Evolutionary conservation across 2,329 filamentous ascomycete species (phyloP).

Genomic region (Colletotrichum sublineola): DNA sequence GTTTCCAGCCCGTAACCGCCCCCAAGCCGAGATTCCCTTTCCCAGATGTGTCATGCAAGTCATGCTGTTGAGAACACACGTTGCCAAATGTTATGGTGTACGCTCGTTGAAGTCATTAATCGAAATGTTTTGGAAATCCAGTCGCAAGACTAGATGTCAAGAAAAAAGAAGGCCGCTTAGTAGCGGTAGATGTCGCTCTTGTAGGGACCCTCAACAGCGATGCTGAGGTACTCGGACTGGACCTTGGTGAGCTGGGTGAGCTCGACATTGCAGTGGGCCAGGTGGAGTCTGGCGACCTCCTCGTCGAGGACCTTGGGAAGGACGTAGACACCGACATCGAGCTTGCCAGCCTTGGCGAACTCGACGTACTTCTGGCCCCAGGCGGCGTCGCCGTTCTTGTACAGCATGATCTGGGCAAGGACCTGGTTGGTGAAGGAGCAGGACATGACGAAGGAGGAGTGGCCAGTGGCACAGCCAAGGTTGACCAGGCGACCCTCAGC

Average conservation of each 20-base stretch:
- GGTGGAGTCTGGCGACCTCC: conserved; percentile 95
- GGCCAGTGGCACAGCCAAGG: conserved; percentile 97
- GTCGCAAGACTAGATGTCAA: conserved; percentile 46
- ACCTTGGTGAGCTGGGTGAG: conserved; percentile 85
- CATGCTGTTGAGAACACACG: conserved; percentile 61
- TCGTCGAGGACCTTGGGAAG: conserved; percentile 99
- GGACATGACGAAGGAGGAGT: conserved; percentile 99
- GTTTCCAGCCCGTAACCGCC: conserved; percentile 47
- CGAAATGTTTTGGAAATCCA: conserved; percentile 41
- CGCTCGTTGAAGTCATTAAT: conserved; percentile 44
- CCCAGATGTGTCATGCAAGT: conserved; percentile 56
- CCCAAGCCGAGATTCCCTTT: conserved; percentile 43
- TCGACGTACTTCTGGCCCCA: conserved; percentile 96
- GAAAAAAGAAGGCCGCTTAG: conserved; percentile 56
- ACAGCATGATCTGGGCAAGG: conserved; percentile 98
- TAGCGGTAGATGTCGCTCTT: conserved; percentile 84
- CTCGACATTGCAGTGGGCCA: conserved; percentile 94
- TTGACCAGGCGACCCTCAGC: conserved; percentile 99
- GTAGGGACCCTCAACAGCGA: conserved; percentile 89
- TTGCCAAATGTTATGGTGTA: conserved; percentile 44
- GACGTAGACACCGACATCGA: conserved; percentile 93
- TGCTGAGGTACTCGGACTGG: conserved; percentile 95
- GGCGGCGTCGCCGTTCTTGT: conserved; percentile 88
- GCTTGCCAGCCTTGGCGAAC: conserved; percentile 93
- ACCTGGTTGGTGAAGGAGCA: conserved; percentile 99